Evolutionary conservation across 768 basidiomycete species (phyloP), one percentile per base, ranked within the genome.

Genomic region (Floccularia luteovirens): DNA sequence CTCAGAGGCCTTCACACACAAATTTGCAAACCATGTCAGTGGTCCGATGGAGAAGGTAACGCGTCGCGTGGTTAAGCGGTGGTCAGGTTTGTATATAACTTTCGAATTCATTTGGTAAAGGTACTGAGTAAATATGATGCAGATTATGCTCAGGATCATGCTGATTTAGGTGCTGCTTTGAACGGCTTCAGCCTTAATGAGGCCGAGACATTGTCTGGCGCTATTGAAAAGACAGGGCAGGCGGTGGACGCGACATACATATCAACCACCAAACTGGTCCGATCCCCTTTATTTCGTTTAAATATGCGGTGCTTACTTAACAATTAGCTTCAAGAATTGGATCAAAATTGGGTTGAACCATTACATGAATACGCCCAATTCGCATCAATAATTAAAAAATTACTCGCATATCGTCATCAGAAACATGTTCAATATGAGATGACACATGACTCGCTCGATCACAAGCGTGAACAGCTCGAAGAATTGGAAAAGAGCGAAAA

Each of bases 371-470:
- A 98, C 60, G 66, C 82, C 39, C 96, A 98, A 60, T 99, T 98
- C 57, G 90, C 88, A 10, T 68, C 73, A 14, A 93, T 97, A 54
- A 98, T 99, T 66, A 93, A 90, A 72, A 87, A 87, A 54, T 67
- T 98, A 24, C 79, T 99, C 34, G 79, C 80, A 0, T 99, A 93
- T 63, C 87, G 96, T 31, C 94, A 98, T 57, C 91, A 93, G 63
- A 98, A 98, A 62, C 92, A 99, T 47, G 86, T 92, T 5, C 96
- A 99, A 58, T 93, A 84, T 53, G 96, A 99, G 62, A 87, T 96
- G 76, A 94, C 96, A 3, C 88, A 94, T 59, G 93, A 97, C 56
- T 70, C 72, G 19, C 68, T 99, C 10, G 92, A 92, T 48, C 66
- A 67, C 11, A 94, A 90, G 60, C 80, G 81, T 41, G 89, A 88